Evolutionary conservation across 768 basidiomycete species (phyloP).

Genomic region (Tephrocybe rancida): DNA sequence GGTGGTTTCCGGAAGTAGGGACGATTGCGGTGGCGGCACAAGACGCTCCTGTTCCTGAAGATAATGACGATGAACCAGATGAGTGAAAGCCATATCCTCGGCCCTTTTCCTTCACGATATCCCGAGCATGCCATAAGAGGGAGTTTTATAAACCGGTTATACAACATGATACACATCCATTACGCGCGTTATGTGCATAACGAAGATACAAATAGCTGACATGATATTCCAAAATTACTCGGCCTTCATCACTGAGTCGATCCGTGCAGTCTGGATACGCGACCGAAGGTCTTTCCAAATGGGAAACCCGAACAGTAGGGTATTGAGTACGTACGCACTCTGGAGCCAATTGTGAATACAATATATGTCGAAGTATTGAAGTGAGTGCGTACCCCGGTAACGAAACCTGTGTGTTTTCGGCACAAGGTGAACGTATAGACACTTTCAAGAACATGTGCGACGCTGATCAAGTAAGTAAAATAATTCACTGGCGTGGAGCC

Average conservation of each 20-base stretch:
- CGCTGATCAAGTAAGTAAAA: slow-evolving; percentile 32
- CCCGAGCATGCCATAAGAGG: too few relatives aligned
- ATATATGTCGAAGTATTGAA: not conserved
- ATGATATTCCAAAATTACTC: too few relatives aligned
- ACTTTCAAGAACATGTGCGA: slow-evolving; percentile 47
- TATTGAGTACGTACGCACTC: slow-evolving; percentile 54
- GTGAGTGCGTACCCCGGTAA: slow-evolving; percentile 33
- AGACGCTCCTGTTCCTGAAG: slow-evolving; percentile 11
- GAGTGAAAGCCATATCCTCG: not conserved
- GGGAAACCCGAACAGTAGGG: slow-evolving; percentile 57
- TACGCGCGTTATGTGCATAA: too few relatives aligned
- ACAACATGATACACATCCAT: too few relatives aligned
- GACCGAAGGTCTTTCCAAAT: slow-evolving; percentile 54
- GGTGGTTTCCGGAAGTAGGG: slow-evolving; percentile 63
- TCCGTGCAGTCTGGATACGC: slow-evolving; percentile 67
- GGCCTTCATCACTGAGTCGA: slow-evolving; percentile 81
- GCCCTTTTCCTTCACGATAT: too few relatives aligned
- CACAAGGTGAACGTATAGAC: slow-evolving; percentile 51
- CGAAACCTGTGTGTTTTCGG: slow-evolving; percentile 51
- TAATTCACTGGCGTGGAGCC: slow-evolving; percentile 30
- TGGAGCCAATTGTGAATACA: slow-evolving; percentile 24
- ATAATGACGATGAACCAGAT: not conserved
- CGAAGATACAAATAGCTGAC: too few relatives aligned
- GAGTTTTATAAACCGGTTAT: too few relatives aligned
- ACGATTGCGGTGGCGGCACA: slow-evolving; percentile 1